Conservation (phyloP, 805 yeast genomes). For the Blastobotrys peoriensis region DNA sequence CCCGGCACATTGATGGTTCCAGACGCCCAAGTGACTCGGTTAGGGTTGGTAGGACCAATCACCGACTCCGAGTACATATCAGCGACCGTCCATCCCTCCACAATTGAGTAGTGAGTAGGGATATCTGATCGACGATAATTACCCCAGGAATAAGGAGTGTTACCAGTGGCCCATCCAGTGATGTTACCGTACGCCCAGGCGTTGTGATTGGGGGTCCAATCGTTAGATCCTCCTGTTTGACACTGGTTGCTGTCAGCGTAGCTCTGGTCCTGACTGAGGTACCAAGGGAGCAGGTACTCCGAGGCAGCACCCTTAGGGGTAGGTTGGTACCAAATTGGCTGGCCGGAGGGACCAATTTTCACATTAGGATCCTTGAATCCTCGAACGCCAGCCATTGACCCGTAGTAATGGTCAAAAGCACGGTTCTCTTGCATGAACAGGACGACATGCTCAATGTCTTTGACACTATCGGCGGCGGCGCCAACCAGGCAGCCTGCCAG, state of each 20-base stretch:
- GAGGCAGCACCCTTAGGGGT: conserved; percentile 3
- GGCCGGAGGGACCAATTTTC: conserved; percentile 4
- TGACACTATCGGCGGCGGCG: conserved; percentile 3
- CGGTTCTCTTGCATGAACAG: conserved; percentile 23
- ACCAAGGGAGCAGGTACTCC: conserved; percentile 18
- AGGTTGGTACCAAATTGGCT: conserved; percentile 17
- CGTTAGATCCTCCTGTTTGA: conserved; percentile 19
- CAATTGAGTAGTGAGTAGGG: conserved; percentile 21
- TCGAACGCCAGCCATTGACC: conserved; percentile 23
- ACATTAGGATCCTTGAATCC: conserved; percentile 24
- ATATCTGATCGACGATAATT: conserved; percentile 16
- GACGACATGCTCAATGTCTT: conserved; percentile 17
- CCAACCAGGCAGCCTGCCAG: conserved; percentile 10
- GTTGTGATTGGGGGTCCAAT: conserved; percentile 20
- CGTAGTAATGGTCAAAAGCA: conserved; percentile 22
- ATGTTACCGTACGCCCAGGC: conserved; percentile 22
- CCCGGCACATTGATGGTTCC: conserved; percentile 22
- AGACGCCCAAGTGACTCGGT: conserved; percentile 23
- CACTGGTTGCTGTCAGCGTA: conserved; percentile 19
- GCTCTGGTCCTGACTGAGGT: conserved; percentile 13
- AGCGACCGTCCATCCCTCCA: conserved; percentile 21
- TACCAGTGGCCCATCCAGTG: conserved; percentile 21
- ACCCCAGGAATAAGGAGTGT: conserved; percentile 20
- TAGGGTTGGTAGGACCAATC: conserved; percentile 24
- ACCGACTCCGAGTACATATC: conserved; percentile 24